phyloP scores from a whole-genome alignment of 148 eudicot genomes.

The Nepenthes mirabilis region DNA sequence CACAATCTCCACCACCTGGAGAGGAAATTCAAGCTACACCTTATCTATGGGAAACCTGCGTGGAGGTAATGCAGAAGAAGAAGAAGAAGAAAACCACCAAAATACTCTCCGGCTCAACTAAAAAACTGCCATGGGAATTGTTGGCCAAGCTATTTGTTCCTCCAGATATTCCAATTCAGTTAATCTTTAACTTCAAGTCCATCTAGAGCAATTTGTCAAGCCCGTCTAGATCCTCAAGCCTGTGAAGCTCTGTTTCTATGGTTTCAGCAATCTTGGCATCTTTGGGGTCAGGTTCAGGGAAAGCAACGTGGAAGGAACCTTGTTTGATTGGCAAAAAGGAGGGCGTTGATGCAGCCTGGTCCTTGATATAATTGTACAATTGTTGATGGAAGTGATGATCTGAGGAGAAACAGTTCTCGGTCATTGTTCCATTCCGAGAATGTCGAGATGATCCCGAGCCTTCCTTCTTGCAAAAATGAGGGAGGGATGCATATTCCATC shows the following conservation, averaged over 20 bases:
- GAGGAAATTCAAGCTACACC: no score
- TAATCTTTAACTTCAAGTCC: slow-evolving; percentile 38
- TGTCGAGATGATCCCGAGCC: slow-evolving; percentile 81
- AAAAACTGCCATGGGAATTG: no score
- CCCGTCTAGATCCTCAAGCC: slow-evolving; percentile 27
- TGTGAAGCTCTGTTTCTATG: slow-evolving; percentile 60
- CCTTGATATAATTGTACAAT: slow-evolving; percentile 42
- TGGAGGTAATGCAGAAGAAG: no score
- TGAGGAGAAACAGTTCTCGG: slow-evolving; percentile 37
- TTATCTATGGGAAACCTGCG: no score
- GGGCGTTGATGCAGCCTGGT: slow-evolving; percentile 31
- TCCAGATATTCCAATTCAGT: slow-evolving; percentile 12
- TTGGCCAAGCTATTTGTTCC: no score
- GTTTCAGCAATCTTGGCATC: slow-evolving; percentile 69
- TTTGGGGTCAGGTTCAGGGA: slow-evolving; percentile 64
- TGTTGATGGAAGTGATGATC: slow-evolving; percentile 45
- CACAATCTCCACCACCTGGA: no score
- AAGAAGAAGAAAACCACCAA: no score
- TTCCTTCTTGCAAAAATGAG: slow-evolving; percentile 89
- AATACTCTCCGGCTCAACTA: no score
- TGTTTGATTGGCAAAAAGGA: slow-evolving; percentile 32
- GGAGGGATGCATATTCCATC: slow-evolving; percentile 87
- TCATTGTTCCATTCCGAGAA: slow-evolving; percentile 39
- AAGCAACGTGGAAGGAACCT: slow-evolving; percentile 76
- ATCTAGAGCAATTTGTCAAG: slow-evolving; percentile 14